Percentiles rank a stretch among this genome's conserved stretches.
These are phyloP conservation scores for Ophidiomyces ophidiicola DNA, from an alignment of 2,329 filamentous ascomycete genomes.

Conservation along the genomic window DNA sequence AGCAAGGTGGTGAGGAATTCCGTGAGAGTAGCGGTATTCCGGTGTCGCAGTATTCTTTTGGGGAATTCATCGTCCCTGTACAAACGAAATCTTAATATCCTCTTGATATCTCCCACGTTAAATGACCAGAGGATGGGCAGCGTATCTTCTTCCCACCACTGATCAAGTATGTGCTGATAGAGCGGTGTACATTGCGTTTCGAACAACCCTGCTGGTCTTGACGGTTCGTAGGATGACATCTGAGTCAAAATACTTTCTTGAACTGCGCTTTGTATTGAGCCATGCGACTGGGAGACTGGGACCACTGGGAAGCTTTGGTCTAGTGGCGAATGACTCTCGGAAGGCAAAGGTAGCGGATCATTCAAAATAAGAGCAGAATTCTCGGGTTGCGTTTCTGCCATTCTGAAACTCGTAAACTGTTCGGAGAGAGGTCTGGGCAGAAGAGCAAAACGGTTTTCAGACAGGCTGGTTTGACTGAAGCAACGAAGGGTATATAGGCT, in stretches of 20 bases:
- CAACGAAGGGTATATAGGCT: too few relatives aligned
- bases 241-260: not conserved
- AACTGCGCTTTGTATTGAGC: not conserved
- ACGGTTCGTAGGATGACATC: not conserved
- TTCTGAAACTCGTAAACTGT: too few relatives aligned
- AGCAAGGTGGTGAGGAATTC: slow-evolving; percentile 24
- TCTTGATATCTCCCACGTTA: slow-evolving; percentile 27
- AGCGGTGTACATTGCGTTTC: slow-evolving; percentile 16
- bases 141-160: slow-evolving; percentile 34
- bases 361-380: not conserved
- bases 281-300: not conserved
- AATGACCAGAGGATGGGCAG: slow-evolving; percentile 30
- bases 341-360: not conserved
- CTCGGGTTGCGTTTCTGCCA: too few relatives aligned
- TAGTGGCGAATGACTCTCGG: not conserved
- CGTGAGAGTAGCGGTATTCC: slow-evolving; percentile 25
- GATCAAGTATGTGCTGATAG: slow-evolving; percentile 24
- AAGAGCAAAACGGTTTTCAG: too few relatives aligned
- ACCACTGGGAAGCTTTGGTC: not conserved
- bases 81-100: slow-evolving; percentile 29
- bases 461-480: too few relatives aligned
- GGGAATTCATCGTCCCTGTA: slow-evolving; percentile 28
- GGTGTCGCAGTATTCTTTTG: slow-evolving; percentile 25
- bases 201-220: not conserved
- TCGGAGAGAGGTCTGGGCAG: too few relatives aligned